These are phyloP conservation scores for Dendrocalamus sinicus DNA, from an alignment of 176 grass and related monocot species.

Conservation along the genomic window DNA sequence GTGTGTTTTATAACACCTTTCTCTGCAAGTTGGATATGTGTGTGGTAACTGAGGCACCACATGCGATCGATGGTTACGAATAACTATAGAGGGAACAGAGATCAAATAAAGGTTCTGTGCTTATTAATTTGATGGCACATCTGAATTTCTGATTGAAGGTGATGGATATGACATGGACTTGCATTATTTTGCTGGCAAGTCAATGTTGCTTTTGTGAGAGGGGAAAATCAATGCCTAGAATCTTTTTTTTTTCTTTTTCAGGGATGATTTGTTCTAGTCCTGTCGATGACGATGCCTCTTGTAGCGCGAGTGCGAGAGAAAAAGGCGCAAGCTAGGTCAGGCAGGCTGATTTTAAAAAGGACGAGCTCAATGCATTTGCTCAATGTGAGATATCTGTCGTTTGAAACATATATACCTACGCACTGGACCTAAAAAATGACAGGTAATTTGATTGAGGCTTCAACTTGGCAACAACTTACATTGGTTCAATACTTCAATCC, in stretches of 20 bases:
- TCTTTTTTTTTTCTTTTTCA: not conserved
- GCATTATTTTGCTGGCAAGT: slow-evolving; percentile 10
- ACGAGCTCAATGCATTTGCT: not conserved
- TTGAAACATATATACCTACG: not conserved
- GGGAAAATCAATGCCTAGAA: not conserved
- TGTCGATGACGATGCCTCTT: not conserved
- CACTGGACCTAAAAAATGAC: not conserved
- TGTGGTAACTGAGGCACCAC: not conserved
- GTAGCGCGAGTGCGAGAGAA: no score
- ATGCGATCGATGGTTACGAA: not conserved
- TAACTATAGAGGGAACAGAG: not conserved
- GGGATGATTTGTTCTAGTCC: slow-evolving; percentile 17
- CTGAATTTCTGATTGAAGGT: slow-evolving; percentile 2
- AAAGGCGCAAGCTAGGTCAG: no score
- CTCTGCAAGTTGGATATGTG: not conserved
- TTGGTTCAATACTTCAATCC: not conserved
- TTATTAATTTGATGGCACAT: slow-evolving; percentile 12
- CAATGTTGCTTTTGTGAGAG: not conserved
- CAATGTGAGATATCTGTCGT: not conserved
- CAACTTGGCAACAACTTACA: not conserved
- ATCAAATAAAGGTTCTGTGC: not conserved
- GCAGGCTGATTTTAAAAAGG: no score
- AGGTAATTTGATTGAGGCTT: not conserved
- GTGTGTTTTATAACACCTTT: not conserved
- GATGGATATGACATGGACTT: slow-evolving; percentile 10